Evolutionary conservation across 495 filamentous ascomycete species (phyloP), one percentile per base, ranked within the genome.

Genomic region (Penicillium maclennaniae): DNA sequence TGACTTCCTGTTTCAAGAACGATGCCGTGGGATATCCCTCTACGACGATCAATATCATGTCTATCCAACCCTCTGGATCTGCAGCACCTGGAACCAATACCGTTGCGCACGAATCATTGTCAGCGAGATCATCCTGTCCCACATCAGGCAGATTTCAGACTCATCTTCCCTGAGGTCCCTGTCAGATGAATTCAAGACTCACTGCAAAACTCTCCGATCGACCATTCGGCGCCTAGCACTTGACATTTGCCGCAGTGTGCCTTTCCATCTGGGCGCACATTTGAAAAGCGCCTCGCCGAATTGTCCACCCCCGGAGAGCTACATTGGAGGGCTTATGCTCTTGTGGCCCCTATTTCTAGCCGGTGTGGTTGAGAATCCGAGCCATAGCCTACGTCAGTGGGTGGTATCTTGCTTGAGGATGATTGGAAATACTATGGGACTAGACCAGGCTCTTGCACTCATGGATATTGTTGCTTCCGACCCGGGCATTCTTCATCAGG

Each of bases 81-180:
- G 75, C 15, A 71, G 79, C 20, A 70, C 79, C 23, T 85, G 80
- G 79, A 87, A 85, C 49, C 76, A 84, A 47, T 86, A 83, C 56
- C 82, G 86, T 27, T 80, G 78, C 64, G 74, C 80, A 2, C 79
- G 81, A 25, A 79, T 86, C 39, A 60, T 85, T 12, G 67, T 79
- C 23, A 80, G 76, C 59, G 78, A 85, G 47, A 69, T 74, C 20
- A 76, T 87, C 8, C 58, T 74, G 1, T 55, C 53, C 8, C 61
- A 54, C 15, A 56, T 62, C 36, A 41, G 53, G 19, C 39, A 58
- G 34, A 42, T 62, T 2, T 57, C 61, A 16, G 42, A 57, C 15
- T 50, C 45, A 4, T 55, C 61, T 21, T 51, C 53, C 20, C 37
- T 51, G 16, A 41, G 34, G 17, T 47, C 42, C 10, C 41, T 67